These are phyloP conservation scores for Aspergillus novoparasiticus DNA, from an alignment of 2,329 filamentous ascomycete species.

Conservation along the genomic window DNA sequence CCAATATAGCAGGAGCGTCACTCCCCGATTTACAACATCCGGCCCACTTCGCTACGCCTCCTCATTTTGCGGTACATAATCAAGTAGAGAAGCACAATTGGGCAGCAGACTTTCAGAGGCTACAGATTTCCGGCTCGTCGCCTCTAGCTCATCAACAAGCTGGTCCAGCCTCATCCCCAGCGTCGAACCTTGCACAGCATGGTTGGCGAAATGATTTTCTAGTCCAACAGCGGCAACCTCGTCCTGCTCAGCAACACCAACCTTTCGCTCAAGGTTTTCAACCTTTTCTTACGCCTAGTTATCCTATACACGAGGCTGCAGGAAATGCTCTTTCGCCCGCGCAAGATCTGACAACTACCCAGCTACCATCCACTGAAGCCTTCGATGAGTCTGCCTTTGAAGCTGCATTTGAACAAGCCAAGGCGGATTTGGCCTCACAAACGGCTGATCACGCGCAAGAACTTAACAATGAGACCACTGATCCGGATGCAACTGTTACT, in stretches of 20 bases:
- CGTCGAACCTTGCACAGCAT: constrained; percentile 31
- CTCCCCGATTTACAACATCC: constrained; percentile 43
- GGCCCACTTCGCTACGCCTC: constrained; percentile 29
- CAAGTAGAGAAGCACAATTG: constrained; percentile 36
- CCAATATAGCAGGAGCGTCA: constrained; percentile 33
- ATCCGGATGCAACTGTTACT: constrained; percentile 16
- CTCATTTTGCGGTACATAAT: constrained; percentile 27
- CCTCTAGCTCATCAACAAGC: constrained; percentile 53
- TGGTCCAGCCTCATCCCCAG: constrained; percentile 42
- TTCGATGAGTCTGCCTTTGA: constrained; percentile 51
- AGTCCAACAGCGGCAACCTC: constrained; percentile 37
- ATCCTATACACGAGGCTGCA: constrained; percentile 25
- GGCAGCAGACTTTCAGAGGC: constrained; percentile 51
- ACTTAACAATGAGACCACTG: constrained; percentile 19
- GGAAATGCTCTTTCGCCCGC: constrained; percentile 27
- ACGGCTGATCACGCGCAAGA: constrained; percentile 19
- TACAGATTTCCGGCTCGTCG: constrained; percentile 43
- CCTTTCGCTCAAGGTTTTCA: constrained; percentile 29
- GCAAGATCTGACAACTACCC: constrained; percentile 28
- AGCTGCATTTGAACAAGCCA: constrained; percentile 46
- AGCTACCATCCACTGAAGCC: constrained; percentile 29
- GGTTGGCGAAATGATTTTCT: constrained; percentile 67
- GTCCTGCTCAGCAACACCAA: constrained; percentile 25
- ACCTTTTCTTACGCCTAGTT: constrained; percentile 30
- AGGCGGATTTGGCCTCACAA: constrained; percentile 39